Conservation (phyloP, 495 filamentous ascomycete species). For the Choiromyces venosus region DNA sequence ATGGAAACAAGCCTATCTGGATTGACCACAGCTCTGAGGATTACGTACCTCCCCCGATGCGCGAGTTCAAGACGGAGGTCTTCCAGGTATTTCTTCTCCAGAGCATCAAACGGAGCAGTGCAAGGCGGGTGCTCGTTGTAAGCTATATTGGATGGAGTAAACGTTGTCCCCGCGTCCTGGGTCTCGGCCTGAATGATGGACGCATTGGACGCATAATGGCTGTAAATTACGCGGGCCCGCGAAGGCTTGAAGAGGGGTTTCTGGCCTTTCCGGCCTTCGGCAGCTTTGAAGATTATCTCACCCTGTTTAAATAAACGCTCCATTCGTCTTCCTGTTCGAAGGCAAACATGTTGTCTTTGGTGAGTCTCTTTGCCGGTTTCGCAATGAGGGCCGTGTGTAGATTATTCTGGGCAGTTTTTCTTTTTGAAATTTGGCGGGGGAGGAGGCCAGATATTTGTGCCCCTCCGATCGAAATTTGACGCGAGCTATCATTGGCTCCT, state of each 20-base stretch:
- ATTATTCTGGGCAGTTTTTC: neutral
- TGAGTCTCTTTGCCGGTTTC: neutral
- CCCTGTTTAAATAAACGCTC: neutral
- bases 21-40: constrained; percentile 15
- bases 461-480: neutral
- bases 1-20: constrained; percentile 14
- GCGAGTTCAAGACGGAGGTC: constrained; percentile 16
- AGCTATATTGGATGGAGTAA: neutral
- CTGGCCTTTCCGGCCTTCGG: neutral
- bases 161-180: no score
- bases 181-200: no score
- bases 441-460: neutral
- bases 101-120: neutral
- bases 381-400: neutral
- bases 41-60: constrained; percentile 23
- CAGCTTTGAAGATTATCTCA: neutral
- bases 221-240: neutral
- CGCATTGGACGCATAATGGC: neutral
- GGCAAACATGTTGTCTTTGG: neutral
- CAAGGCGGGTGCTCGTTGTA: constrained; percentile 19
- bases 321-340: neutral
- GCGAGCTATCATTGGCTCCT: neutral
- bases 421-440: neutral
- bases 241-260: neutral
- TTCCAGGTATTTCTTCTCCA: constrained; percentile 20